Conservation (phyloP, 2,329 filamentous ascomycete species). For the Pseudogymnoascus sp. region DNA sequence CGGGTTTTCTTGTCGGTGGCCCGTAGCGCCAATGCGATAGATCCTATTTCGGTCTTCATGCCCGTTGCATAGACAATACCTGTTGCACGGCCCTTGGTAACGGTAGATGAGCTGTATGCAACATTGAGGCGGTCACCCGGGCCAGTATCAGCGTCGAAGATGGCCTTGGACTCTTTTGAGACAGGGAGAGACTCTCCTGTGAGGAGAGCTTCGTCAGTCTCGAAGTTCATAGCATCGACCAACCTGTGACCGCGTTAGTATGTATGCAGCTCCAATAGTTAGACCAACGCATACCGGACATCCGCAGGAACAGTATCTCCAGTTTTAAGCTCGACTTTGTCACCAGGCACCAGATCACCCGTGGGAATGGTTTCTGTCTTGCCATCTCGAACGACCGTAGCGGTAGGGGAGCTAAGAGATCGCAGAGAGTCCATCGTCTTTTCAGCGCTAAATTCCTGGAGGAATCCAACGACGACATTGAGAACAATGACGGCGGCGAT, state of each 20-base stretch:
- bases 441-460: constrained; percentile 45
- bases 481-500: constrained; percentile 48
- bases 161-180: constrained; percentile 41
- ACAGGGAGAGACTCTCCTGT: constrained; percentile 56
- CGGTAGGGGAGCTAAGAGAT: constrained; percentile 42
- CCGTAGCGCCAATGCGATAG: constrained; percentile 53
- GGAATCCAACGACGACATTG: constrained; percentile 50
- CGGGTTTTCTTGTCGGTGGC: constrained; percentile 40
- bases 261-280: neutral
- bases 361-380: constrained; percentile 43
- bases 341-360: constrained; percentile 46
- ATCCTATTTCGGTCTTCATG: constrained; percentile 55
- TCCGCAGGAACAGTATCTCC: constrained; percentile 38
- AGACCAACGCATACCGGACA: constrained; percentile 23
- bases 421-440: constrained; percentile 46
- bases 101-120: constrained; percentile 52
- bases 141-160: constrained; percentile 44
- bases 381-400: constrained; percentile 42
- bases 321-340: constrained; percentile 47
- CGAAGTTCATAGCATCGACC: constrained; percentile 46
- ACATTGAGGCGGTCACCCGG: constrained; percentile 54
- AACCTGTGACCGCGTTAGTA: constrained; percentile 27
- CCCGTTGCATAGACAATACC: constrained; percentile 54
- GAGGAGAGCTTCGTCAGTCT: constrained; percentile 53
- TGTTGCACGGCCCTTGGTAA: constrained; percentile 52